phyloP scores from a whole-genome alignment of 495 filamentous ascomycete genomes.

The Aspergillus steynii region DNA sequence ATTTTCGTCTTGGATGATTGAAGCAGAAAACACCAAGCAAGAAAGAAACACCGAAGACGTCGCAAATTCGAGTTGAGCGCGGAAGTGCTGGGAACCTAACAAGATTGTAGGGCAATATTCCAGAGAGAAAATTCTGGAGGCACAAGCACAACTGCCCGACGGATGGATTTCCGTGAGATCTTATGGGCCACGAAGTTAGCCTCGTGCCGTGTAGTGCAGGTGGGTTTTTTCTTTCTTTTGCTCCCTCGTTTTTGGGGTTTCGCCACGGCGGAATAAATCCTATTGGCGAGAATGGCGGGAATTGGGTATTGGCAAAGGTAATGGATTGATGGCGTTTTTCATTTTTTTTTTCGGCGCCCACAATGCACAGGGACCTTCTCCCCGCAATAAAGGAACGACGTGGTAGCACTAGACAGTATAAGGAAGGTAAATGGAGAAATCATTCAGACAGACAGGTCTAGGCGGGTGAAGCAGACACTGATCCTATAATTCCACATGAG shows the following conservation, averaged over 20 bases:
- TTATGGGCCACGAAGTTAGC: conserved; percentile 7
- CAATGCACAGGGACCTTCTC: background rate
- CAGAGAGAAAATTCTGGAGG: background rate
- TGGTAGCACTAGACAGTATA: conserved; percentile 18
- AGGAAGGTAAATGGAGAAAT: conserved; percentile 20
- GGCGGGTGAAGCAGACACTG: background rate
- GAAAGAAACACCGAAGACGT: background rate
- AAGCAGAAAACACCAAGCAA: background rate
- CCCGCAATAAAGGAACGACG: background rate
- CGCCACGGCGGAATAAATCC: background rate
- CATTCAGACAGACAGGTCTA: background rate
- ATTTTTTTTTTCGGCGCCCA: conserved; percentile 1
- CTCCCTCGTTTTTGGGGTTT: background rate
- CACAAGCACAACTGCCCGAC: background rate
- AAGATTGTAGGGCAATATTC: background rate
- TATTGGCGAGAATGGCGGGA: background rate
- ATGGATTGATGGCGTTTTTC: background rate
- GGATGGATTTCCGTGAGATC: background rate
- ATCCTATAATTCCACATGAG: background rate
- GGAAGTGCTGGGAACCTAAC: background rate
- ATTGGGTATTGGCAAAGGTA: background rate
- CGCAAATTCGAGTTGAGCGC: background rate
- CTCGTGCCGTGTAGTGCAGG: conserved; percentile 5
- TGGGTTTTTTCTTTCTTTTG: conserved; percentile 5
- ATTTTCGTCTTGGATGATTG: background rate